Evolutionary conservation across 139 green algal genomes (phyloP).

Genomic region (Chlamydomonas schloesseri): DNA sequence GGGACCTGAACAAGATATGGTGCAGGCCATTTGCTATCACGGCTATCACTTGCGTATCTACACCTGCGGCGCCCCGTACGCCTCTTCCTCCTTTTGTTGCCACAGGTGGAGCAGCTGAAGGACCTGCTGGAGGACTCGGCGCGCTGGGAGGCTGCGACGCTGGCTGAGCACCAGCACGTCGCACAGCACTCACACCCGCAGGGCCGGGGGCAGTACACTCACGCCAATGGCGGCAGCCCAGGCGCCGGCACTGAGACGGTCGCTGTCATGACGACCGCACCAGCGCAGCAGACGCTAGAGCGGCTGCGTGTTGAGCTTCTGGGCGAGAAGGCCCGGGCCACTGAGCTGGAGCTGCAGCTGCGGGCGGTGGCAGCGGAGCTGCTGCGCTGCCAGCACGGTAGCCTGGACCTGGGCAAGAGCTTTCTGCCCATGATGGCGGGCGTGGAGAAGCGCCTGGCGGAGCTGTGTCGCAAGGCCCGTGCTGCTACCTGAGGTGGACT

Average conservation of each 20-base stretch:
- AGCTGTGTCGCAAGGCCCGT: conserved; percentile 24
- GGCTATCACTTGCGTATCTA: no score
- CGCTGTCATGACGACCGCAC: neutral
- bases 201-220: no score
- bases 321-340: conserved; percentile 38
- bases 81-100: conserved; percentile 43
- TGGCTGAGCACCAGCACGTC: neutral
- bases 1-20: no score
- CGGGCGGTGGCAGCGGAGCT: conserved; percentile 62
- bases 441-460: conserved; percentile 55
- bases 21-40: no score
- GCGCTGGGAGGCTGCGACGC: conserved; percentile 54
- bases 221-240: no score
- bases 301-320: conserved; percentile 43
- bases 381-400: conserved; percentile 56
- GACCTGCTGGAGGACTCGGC: conserved; percentile 79
- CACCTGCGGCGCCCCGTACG: no score
- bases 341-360: conserved; percentile 59
- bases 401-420: conserved; percentile 26
- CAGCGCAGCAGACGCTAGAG: neutral
- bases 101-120: conserved; percentile 71
- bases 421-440: conserved; percentile 60
- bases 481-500: no score
- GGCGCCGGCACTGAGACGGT: no score
- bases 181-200: neutral